These are phyloP conservation scores for Capsicum rhomboideum DNA, from an alignment of 257 asterid genomes.

Conservation along the genomic window DNA sequence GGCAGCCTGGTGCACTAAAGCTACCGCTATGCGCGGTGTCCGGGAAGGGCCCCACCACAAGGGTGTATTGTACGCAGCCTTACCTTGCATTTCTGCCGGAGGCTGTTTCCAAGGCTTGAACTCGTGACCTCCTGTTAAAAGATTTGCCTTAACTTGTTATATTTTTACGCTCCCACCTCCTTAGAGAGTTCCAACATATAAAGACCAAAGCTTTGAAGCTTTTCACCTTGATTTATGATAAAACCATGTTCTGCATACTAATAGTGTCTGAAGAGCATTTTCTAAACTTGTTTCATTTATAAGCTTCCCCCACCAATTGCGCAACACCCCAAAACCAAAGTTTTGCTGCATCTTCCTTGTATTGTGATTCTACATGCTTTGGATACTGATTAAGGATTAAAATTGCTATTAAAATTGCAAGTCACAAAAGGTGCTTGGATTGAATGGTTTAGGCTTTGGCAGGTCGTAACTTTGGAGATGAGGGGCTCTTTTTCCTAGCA, in stretches of 20 bases:
- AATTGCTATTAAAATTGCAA: neutral
- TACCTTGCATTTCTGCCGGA: too few species aligned
- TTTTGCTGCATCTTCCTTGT: neutral
- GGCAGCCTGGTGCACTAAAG: too few species aligned
- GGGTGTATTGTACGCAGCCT: too few species aligned
- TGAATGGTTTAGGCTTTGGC: conserved; percentile 11
- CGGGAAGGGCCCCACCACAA: too few species aligned
- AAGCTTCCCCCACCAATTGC: neutral
- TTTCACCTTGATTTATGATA: neutral
- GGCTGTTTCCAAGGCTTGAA: too few species aligned
- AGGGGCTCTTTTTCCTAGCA: conserved; percentile 82
- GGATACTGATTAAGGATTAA: neutral
- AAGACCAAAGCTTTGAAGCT: neutral
- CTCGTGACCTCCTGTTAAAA: neutral
- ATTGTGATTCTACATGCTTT: neutral
- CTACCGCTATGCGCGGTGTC: too few species aligned
- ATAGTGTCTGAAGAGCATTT: neutral
- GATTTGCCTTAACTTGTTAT: neutral
- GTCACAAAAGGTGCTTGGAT: neutral
- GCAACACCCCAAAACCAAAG: neutral
- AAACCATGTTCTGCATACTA: neutral
- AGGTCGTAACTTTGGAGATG: conserved; percentile 92
- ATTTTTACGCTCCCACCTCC: neutral
- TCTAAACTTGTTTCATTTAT: neutral
- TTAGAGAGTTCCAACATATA: neutral